These are phyloP conservation scores for Globisporangium paddicum DNA, from an alignment of 352 stramenopile species.

Conservation along the genomic window DNA sequence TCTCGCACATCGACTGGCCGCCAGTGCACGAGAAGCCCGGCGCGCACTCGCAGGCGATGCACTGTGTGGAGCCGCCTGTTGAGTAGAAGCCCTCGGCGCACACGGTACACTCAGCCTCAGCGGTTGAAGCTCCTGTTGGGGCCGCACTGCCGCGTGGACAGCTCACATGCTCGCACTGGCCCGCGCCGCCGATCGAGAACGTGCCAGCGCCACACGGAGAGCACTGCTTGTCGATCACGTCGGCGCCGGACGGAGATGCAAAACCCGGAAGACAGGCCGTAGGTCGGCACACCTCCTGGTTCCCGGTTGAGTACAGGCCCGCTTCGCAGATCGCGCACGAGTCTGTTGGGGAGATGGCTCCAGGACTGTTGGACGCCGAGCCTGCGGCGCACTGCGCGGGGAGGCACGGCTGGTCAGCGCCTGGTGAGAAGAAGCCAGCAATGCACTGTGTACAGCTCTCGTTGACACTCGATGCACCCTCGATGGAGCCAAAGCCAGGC, in stretches of 20 bases:
- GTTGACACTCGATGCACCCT: conserved; percentile 21
- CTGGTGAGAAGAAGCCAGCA: conserved; percentile 31
- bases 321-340: conserved; percentile 30
- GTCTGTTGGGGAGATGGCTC: conserved; percentile 13
- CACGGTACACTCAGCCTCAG: conserved; percentile 23
- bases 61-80: conserved; percentile 39
- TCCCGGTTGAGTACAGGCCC: conserved; percentile 25
- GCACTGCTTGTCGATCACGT: conserved; percentile 36
- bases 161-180: conserved; percentile 28
- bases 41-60: conserved; percentile 33
- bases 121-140: conserved; percentile 22
- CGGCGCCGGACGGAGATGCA: conserved; percentile 31
- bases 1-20: conserved; percentile 26
- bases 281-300: conserved; percentile 17
- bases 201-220: conserved; percentile 28
- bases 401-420: conserved; percentile 22
- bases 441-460: conserved; percentile 24
- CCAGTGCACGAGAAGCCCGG: conserved; percentile 23
- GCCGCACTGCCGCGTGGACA: conserved; percentile 32
- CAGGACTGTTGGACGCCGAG: conserved; percentile 23
- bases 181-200: conserved; percentile 28
- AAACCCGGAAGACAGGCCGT: conserved; percentile 31
- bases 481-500: conserved; percentile 25
- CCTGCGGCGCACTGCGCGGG: conserved; percentile 23
- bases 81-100: conserved; percentile 47